Percentiles rank a stretch among this genome's conserved stretches.
Evolutionary conservation across 1,139 yeast species (phyloP).

Genomic region (Protomyces arabidopsidicola): DNA sequence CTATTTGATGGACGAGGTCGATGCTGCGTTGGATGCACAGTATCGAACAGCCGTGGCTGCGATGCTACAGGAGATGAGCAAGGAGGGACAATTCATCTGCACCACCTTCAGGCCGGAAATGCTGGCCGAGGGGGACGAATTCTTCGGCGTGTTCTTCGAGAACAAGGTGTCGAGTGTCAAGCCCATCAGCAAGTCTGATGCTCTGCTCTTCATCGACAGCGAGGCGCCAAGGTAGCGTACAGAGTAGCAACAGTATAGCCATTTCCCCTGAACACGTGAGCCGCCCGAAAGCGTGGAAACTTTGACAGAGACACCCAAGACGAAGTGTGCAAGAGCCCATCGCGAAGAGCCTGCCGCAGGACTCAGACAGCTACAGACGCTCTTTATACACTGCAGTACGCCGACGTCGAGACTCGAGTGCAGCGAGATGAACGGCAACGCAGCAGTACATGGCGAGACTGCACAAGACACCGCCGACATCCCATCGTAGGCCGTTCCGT

Average conservation of each 20-base stretch:
- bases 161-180: conserved; percentile 77
- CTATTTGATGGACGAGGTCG: conserved; percentile 90
- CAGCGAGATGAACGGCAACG: not conserved
- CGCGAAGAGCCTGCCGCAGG: not conserved
- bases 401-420: too few species aligned
- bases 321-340: too few species aligned
- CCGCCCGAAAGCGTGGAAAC: not conserved
- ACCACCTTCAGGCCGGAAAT: conserved; percentile 94
- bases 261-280: too few species aligned
- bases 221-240: conserved; percentile 14
- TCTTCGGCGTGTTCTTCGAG: conserved; percentile 79
- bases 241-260: not conserved
- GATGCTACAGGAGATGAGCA: conserved; percentile 61
- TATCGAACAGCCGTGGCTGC: conserved; percentile 84
- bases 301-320: not conserved
- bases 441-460: not conserved
- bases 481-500: too few species aligned
- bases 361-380: not conserved
- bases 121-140: conserved; percentile 79
- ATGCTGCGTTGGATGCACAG: conserved; percentile 90
- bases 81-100: conserved; percentile 80
- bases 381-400: not conserved
- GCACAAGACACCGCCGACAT: not conserved
- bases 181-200: conserved; percentile 66
- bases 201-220: conserved; percentile 68